Conservation (phyloP, 2,329 filamentous ascomycete genomes). For the Mycosphaerella arachidis region DNA sequence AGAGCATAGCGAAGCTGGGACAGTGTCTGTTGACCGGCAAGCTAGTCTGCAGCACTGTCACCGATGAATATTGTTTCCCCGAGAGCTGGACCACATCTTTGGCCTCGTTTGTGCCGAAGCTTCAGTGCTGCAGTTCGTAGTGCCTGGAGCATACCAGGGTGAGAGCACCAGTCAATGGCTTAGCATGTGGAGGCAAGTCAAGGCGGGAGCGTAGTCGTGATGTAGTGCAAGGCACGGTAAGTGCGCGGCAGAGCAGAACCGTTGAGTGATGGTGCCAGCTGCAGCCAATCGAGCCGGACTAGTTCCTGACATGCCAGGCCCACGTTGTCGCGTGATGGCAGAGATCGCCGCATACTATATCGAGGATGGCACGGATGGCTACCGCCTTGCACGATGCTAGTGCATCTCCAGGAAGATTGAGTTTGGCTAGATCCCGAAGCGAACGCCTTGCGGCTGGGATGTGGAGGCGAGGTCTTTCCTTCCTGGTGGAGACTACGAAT, state of each 20-base stretch:
- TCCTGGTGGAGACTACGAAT: not conserved
- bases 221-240: constrained; percentile 2
- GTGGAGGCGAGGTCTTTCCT: not conserved
- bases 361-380: not conserved
- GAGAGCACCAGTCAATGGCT: not conserved
- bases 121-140: constrained; percentile 1
- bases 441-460: too few relatives aligned
- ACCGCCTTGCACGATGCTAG: constrained; percentile 9
- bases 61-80: not conserved
- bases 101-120: not conserved
- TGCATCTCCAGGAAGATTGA: constrained; percentile 4
- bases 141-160: not conserved
- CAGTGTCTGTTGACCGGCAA: not conserved
- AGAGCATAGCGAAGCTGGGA: not conserved
- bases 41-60: not conserved
- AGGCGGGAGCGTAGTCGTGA: not conserved
- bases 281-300: constrained; percentile 1
- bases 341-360: not conserved
- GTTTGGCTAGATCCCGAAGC: constrained; percentile 4
- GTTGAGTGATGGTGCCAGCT: not conserved
- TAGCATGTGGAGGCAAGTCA: constrained; percentile 1
- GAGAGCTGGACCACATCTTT: not conserved
- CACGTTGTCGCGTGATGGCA: constrained; percentile 3
- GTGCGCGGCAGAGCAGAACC: not conserved
- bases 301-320: constrained; percentile 8